Evolutionary conservation across 768 basidiomycete genomes (phyloP).

Genomic region (Lactifluus piperatus): DNA sequence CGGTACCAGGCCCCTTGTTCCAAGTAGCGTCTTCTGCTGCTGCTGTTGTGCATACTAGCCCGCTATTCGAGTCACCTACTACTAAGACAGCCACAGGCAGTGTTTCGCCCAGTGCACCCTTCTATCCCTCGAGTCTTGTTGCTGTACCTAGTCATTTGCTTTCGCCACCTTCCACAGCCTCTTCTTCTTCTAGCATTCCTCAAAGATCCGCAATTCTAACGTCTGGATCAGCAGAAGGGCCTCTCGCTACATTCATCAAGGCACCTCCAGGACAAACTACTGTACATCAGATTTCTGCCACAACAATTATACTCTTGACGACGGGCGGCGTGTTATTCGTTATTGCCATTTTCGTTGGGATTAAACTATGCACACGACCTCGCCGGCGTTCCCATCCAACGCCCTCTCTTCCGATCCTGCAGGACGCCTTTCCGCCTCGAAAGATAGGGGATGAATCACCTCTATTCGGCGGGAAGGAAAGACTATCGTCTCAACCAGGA

Average conservation of each 20-base stretch:
- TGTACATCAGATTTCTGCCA: slow-evolving; percentile 35
- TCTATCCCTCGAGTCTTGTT: background rate
- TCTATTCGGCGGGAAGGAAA: slow-evolving; percentile 70
- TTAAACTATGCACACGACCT: slow-evolving; percentile 42
- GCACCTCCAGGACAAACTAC: slow-evolving; percentile 9
- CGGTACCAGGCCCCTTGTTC: slow-evolving; percentile 37
- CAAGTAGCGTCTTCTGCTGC: background rate
- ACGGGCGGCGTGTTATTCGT: slow-evolving; percentile 44
- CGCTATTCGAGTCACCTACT: slow-evolving; percentile 21
- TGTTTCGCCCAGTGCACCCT: background rate
- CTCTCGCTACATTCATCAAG: slow-evolving; percentile 3
- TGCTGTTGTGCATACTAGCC: slow-evolving; percentile 22
- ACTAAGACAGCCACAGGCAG: slow-evolving; percentile 3
- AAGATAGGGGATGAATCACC: slow-evolving; percentile 54
- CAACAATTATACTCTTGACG: slow-evolving; percentile 44
- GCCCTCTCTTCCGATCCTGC: slow-evolving; percentile 69
- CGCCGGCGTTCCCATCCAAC: slow-evolving; percentile 45
- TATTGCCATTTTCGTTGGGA: slow-evolving; percentile 38
- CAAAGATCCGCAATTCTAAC: background rate
- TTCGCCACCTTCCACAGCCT: background rate
- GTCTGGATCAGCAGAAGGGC: slow-evolving; percentile 14
- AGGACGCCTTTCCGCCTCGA: slow-evolving; percentile 43
- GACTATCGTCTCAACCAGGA: slow-evolving; percentile 36
- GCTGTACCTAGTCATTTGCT: background rate
- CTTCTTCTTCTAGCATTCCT: background rate